Conservation (phyloP, 1,284 basidiomycete species). For the Filobasidium uniguttulatum region DNA sequence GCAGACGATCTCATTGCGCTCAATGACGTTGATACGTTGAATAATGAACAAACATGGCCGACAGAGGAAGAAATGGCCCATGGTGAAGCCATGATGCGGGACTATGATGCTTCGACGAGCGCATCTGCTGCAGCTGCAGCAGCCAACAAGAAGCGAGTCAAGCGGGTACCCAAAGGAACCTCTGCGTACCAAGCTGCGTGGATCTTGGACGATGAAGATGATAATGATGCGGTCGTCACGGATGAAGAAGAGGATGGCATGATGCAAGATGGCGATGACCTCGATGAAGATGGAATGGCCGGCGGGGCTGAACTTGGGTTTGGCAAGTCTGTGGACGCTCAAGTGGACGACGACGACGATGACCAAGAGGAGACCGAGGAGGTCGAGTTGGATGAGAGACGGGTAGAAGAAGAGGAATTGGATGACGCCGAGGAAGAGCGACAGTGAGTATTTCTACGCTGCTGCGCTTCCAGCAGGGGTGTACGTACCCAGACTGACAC, state of each 20-base stretch:
- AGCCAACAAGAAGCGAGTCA: conserved; percentile 39
- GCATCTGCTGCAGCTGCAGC: conserved; percentile 34
- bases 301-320: conserved; percentile 34
- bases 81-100: conserved; percentile 43
- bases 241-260: conserved; percentile 26
- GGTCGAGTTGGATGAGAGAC: conserved; percentile 39
- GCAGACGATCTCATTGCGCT: conserved; percentile 80
- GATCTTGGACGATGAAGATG: conserved; percentile 65
- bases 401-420: conserved; percentile 54
- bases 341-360: conserved; percentile 24
- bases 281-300: conserved; percentile 18
- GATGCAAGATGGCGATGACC: conserved; percentile 12
- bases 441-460: conserved; percentile 47
- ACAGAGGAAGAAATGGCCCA: conserved; percentile 86
- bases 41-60: conserved; percentile 96
- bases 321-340: neutral
- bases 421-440: conserved; percentile 68
- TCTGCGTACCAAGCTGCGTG: conserved; percentile 88
- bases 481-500: neutral
- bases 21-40: conserved; percentile 69
- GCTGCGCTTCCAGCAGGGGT: too few relatives aligned
- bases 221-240: conserved; percentile 41
- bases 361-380: conserved; percentile 46
- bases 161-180: conserved; percentile 71
- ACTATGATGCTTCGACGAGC: conserved; percentile 18